Base-by-base conservation (phyloP, 192 early-diverging fungal genomes). In the Coemansia erecta region DNA sequence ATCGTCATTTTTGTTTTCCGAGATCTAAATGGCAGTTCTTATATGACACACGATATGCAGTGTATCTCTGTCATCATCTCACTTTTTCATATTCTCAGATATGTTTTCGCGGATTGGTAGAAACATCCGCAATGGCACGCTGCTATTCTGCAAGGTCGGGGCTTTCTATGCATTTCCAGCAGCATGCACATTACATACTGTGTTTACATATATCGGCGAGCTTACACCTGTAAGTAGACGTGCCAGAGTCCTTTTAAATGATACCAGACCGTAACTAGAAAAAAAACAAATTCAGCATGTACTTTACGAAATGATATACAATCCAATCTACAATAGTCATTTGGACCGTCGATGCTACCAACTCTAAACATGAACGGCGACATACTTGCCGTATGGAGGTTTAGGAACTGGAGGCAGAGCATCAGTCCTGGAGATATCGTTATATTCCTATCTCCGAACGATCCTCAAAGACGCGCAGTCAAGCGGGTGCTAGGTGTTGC, bases 341-440 rank as follows among this genome's bases (percentile, higher is more conserved):
- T 86, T 86, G 94, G 94, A 1, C 92, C 92, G 12, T 93, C 91
- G 26, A 97, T 97, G 94, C 81, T 94, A 17, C 95, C 95, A 3
- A 94, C 90, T 18, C 83, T 94, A 42, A 93, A 92, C 70, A 82
- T 91, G 72, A 62, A 75, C 2, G 93, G 93, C 28, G 93, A 94
- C 64, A 42, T 90, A 41, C 85, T 95, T 15, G 62, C 84, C 18
- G 68, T 91, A 44, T 93, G 93, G 52, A 83, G 85, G 56, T 51
- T 94, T 17, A 82, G 87, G 0, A 77, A 76, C 44, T 78, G 77
- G 37, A 62, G 67, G 28, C 44, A 58, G 14, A 54, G 67, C 14
- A 52, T 89, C 12, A 53, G 61, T 15, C 70, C 88, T 3, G 95
- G 95, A 13, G 92, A 95, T 47, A 73, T 95, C 8, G 85, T 98